phyloP scores from a whole-genome alignment of 495 filamentous ascomycete genomes.

The Penicillium lagena region DNA sequence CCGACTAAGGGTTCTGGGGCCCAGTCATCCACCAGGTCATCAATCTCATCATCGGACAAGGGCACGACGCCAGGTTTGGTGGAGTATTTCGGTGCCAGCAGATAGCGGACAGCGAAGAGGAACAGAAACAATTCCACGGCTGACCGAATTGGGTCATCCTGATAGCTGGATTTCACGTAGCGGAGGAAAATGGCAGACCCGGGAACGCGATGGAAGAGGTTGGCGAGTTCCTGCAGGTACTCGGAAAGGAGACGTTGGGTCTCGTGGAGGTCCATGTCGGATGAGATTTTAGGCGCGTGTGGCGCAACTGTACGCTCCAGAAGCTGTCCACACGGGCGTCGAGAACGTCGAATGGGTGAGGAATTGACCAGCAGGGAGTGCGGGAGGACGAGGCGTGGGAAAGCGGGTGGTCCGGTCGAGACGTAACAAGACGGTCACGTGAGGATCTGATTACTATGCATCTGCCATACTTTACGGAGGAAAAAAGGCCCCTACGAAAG shows the following conservation, averaged over 20 bases:
- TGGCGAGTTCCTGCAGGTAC: constrained; percentile 58
- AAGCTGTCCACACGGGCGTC: no score
- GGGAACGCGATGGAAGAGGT: constrained; percentile 79
- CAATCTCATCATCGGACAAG: constrained; percentile 90
- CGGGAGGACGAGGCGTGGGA: neutral
- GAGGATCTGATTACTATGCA: neutral
- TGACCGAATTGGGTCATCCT: constrained; percentile 90
- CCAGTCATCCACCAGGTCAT: constrained; percentile 97
- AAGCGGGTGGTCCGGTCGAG: neutral
- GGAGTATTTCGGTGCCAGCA: constrained; percentile 84
- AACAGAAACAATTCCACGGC: constrained; percentile 93
- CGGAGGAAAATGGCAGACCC: constrained; percentile 91
- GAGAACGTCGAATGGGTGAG: no score
- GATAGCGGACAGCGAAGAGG: constrained; percentile 89
- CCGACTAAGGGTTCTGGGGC: constrained; percentile 86
- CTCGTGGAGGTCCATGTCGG: constrained; percentile 73
- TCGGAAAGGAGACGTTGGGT: constrained; percentile 62
- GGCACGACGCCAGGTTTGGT: constrained; percentile 84
- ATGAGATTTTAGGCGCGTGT: no score
- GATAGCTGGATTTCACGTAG: constrained; percentile 94
- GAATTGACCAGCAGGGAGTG: no score
- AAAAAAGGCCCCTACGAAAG: neutral
- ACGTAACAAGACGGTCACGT: constrained; percentile 1
- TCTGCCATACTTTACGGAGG: no score
- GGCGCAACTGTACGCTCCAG: no score